Percentiles rank a stretch among this genome's conserved stretches.
These are phyloP conservation scores for Eutrema heterophyllum DNA, from an alignment of 345 rosid species.

Conservation along the genomic window DNA sequence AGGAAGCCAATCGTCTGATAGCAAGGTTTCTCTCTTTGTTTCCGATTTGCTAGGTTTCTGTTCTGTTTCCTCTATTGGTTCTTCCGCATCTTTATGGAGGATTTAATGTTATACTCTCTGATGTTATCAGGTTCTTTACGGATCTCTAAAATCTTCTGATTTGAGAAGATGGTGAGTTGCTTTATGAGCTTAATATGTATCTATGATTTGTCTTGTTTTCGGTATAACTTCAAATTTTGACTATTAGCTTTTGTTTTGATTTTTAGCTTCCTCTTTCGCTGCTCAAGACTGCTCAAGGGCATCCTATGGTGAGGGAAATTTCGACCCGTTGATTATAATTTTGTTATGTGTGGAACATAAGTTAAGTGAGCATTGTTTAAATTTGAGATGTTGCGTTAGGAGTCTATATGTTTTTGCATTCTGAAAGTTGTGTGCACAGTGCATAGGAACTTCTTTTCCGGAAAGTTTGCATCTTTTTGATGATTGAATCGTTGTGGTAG, in stretches of 20 bases:
- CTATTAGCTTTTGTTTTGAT: not conserved
- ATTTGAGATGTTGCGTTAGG: not conserved
- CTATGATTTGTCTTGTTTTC: not conserved
- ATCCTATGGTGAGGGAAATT: slow-evolving; percentile 25
- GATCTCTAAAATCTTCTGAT: not conserved
- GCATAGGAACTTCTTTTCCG: not conserved
- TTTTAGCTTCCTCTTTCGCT: slow-evolving; percentile 29
- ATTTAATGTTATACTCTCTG: not conserved
- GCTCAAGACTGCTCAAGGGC: slow-evolving; percentile 35
- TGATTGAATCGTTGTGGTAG: slow-evolving; percentile 38
- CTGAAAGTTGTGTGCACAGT: not conserved
- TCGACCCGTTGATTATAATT: not conserved
- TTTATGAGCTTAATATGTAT: not conserved
- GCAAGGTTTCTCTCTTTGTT: not conserved
- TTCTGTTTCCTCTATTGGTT: not conserved
- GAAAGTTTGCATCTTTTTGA: not conserved
- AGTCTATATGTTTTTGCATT: not conserved
- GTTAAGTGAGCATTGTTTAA: not conserved
- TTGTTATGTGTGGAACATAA: not conserved
- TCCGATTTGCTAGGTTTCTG: slow-evolving; percentile 14
- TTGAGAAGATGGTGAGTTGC: slow-evolving; percentile 27
- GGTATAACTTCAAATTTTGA: not conserved
- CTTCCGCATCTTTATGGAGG: not conserved
- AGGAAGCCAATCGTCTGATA: not conserved
- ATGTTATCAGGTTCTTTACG: slow-evolving; percentile 4